Evolutionary conservation across 2,329 filamentous ascomycete species (phyloP).

Genomic region (Fusarium sp.): DNA sequence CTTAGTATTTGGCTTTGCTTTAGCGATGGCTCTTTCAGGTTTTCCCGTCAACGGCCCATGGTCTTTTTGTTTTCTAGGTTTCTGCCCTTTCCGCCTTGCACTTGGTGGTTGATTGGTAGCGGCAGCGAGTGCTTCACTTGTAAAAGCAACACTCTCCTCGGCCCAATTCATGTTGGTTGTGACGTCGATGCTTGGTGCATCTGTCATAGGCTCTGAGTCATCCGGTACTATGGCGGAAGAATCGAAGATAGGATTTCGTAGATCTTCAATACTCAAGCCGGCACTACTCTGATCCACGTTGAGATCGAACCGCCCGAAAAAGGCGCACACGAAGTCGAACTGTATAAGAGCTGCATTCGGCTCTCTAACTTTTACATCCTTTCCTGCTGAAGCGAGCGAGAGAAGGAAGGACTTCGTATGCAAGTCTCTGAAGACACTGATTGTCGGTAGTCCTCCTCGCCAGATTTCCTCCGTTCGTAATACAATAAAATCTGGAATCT

Average conservation of each 20-base stretch:
- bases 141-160: background rate
- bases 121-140: background rate
- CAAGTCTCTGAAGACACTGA: background rate
- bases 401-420: background rate
- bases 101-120: background rate
- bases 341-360: background rate
- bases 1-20: no score
- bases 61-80: background rate
- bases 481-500: background rate
- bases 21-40: no score
- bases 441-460: background rate
- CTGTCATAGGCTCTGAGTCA: background rate
- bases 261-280: background rate
- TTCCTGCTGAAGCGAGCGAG: background rate
- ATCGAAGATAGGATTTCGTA: background rate
- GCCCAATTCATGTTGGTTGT: background rate
- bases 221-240: background rate
- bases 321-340: background rate
- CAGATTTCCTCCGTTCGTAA: background rate
- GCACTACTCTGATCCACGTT: background rate
- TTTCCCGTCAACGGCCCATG: no score
- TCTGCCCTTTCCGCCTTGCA: background rate
- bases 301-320: background rate
- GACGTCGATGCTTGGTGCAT: background rate
- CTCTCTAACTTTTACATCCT: background rate